phyloP scores from a whole-genome alignment of 495 filamentous ascomycete species.

The Aspergillus kassunensis region DNA sequence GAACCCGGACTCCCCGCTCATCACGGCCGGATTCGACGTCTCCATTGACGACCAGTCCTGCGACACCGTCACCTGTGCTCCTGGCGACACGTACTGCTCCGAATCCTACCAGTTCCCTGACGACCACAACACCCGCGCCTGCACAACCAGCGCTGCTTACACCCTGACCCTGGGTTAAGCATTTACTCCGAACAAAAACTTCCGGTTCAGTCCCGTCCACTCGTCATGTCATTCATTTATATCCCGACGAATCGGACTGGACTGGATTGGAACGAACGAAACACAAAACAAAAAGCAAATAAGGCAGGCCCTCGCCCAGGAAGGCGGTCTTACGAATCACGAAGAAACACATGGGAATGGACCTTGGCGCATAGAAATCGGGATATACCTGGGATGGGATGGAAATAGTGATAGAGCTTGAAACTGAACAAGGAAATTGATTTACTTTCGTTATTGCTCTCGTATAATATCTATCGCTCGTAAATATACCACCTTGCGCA shows the following conservation, averaged over 20 bases:
- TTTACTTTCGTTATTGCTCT: not conserved
- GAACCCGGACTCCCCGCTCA: constrained; percentile 15
- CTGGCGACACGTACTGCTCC: constrained; percentile 26
- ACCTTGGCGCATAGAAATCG: not conserved
- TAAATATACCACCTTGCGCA: no score
- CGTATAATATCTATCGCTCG: no score
- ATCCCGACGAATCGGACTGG: not conserved
- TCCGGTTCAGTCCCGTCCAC: not conserved
- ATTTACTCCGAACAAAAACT: not conserved
- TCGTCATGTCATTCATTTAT: constrained; percentile 8
- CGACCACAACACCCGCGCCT: constrained; percentile 30
- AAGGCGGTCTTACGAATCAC: constrained; percentile 6
- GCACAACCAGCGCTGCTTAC: constrained; percentile 21
- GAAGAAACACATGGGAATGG: not conserved
- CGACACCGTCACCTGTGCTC: constrained; percentile 20
- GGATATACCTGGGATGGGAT: not conserved
- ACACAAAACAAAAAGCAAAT: not conserved
- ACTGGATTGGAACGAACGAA: no score
- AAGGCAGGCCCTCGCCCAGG: constrained; percentile 8
- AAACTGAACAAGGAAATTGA: not conserved
- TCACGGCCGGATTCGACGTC: constrained; percentile 20
- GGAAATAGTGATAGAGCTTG: not conserved
- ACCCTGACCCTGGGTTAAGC: constrained; percentile 28
- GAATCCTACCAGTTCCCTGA: constrained; percentile 33
- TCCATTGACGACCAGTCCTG: constrained; percentile 20